These are phyloP conservation scores for Nemania serpens DNA, from an alignment of 2,329 filamentous ascomycete genomes.

Conservation along the genomic window DNA sequence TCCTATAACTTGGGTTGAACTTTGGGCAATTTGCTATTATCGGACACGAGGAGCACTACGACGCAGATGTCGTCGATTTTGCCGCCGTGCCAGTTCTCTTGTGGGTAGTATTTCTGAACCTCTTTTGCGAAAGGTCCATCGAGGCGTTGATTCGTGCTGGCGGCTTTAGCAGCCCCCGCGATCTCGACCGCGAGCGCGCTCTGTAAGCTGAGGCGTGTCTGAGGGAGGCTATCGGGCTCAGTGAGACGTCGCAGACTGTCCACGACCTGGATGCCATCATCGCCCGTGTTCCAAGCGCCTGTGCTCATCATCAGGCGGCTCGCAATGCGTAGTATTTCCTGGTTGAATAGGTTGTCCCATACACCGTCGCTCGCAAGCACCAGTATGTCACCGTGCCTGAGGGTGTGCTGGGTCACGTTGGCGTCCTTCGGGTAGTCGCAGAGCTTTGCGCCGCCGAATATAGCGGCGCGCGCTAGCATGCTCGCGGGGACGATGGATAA, in stretches of 20 bases:
- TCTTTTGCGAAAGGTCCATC: slow-evolving; percentile 96
- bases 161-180: slow-evolving; percentile 79
- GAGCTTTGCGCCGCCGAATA: slow-evolving; percentile 82
- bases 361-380: slow-evolving; percentile 93
- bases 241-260: slow-evolving; percentile 62
- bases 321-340: slow-evolving; percentile 82
- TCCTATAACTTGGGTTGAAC: slow-evolving; percentile 37
- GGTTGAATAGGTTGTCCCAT: slow-evolving; percentile 92
- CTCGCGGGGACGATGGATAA: slow-evolving; percentile 83
- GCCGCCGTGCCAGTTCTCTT: slow-evolving; percentile 86
- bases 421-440: slow-evolving; percentile 86
- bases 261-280: slow-evolving; percentile 66
- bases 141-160: slow-evolving; percentile 78
- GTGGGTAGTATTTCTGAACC: slow-evolving; percentile 83
- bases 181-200: slow-evolving; percentile 79
- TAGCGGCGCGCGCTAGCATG: slow-evolving; percentile 76
- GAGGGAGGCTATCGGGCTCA: slow-evolving; percentile 33
- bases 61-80: slow-evolving; percentile 97
- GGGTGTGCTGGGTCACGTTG: slow-evolving; percentile 72
- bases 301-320: slow-evolving; percentile 74
- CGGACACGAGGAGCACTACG: slow-evolving; percentile 76
- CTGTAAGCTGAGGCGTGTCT: slow-evolving; percentile 64
- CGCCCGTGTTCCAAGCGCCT: slow-evolving; percentile 73
- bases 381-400: slow-evolving; percentile 92
- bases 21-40: slow-evolving; percentile 50